Conservation (phyloP, 2,329 filamentous ascomycete genomes). For the Didymella pinodella region DNA sequence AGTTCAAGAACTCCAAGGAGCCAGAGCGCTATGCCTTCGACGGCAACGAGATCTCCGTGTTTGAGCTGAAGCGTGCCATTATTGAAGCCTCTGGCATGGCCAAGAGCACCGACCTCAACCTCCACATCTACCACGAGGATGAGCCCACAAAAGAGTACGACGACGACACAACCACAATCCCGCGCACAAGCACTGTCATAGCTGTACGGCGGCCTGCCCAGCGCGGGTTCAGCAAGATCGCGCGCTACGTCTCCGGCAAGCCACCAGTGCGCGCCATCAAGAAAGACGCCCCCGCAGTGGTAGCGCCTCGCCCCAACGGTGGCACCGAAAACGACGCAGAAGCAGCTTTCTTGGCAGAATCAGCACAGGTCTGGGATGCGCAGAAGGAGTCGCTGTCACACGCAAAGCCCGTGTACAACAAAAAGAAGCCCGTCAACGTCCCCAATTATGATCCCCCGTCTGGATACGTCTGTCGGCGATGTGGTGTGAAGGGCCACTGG, state of each 20-base stretch:
- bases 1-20: conserved; percentile 99
- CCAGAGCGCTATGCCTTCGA: conserved; percentile 94
- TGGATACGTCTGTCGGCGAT: conserved; percentile 95
- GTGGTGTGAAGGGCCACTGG: conserved; percentile 98
- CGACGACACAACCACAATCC: conserved; percentile 97
- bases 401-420: conserved; percentile 56
- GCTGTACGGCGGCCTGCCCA: conserved; percentile 84
- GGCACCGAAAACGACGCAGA: conserved; percentile 92
- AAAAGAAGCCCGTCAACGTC: conserved; percentile 73
- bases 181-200: conserved; percentile 91
- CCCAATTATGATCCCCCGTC: conserved; percentile 93
- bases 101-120: conserved; percentile 94
- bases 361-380: conserved; percentile 89
- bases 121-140: conserved; percentile 93
- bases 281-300: conserved; percentile 65
- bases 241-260: conserved; percentile 94
- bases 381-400: conserved; percentile 93
- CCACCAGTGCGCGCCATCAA: conserved; percentile 85
- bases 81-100: conserved; percentile 93
- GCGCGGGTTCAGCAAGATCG: conserved; percentile 88
- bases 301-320: conserved; percentile 17
- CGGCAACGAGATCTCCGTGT: conserved; percentile 96
- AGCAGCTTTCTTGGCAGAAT: conserved; percentile 87
- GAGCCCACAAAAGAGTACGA: conserved; percentile 88
- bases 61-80: conserved; percentile 98